A percentile compares a stretch with the other conserved stretches of the same genome.
These are phyloP conservation scores for Hymenoscyphus scutula DNA, from an alignment of 2,329 filamentous ascomycete species.

Conservation along the genomic window DNA sequence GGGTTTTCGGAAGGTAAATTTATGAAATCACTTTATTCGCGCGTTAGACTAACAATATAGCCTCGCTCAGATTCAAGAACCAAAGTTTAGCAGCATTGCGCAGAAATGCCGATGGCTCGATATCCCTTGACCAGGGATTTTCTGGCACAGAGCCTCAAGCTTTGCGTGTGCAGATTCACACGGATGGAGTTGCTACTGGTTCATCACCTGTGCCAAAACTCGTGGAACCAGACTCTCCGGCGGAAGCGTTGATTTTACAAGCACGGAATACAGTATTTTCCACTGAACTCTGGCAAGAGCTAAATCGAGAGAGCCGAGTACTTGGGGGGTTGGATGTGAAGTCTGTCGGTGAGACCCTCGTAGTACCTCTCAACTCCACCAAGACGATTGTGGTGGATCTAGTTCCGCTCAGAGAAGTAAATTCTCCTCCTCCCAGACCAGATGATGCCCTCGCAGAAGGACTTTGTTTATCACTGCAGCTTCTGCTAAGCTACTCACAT, in stretches of 20 bases:
- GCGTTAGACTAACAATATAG: constrained; percentile 38
- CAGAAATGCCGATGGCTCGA: constrained; percentile 69
- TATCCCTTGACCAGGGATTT: constrained; percentile 65
- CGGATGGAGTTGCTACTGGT: constrained; percentile 57
- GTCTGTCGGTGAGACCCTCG: constrained; percentile 56
- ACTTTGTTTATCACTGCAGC: constrained; percentile 64
- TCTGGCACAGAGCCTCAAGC: constrained; percentile 51
- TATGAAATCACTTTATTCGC: not conserved
- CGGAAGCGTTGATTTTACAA: constrained; percentile 69
- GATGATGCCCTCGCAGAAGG: constrained; percentile 59
- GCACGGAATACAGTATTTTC: constrained; percentile 78
- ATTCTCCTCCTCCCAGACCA: constrained; percentile 33
- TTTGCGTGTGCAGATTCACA: constrained; percentile 65
- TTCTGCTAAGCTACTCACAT: constrained; percentile 78
- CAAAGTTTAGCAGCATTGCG: constrained; percentile 80
- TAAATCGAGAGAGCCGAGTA: constrained; percentile 75
- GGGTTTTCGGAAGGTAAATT: constrained; percentile 68
- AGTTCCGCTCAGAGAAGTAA: constrained; percentile 54
- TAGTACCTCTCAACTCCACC: constrained; percentile 51
- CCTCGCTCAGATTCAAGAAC: constrained; percentile 57
- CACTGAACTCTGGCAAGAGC: constrained; percentile 87
- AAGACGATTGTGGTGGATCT: constrained; percentile 67
- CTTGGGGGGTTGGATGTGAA: constrained; percentile 70
- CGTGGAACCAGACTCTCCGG: constrained; percentile 53
- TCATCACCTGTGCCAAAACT: constrained; percentile 51